Evolutionary conservation across 345 rosid genomes (phyloP), one percentile per base, ranked within the genome.

Genomic region (Kandelia obovata): DNA sequence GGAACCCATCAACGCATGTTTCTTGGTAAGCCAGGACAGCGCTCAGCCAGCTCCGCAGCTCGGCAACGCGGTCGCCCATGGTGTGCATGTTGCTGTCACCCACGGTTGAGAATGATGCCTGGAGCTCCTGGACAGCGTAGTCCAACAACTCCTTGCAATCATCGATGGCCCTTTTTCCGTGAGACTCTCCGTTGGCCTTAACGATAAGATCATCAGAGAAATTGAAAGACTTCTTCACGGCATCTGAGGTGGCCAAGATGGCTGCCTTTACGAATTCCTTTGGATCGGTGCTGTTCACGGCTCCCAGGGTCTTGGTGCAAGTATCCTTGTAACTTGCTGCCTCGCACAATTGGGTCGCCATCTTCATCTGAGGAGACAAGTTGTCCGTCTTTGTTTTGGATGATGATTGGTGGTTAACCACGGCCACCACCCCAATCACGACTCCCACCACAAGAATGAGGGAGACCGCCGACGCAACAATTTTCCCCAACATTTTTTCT

Each of bases 381-480:
- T 57, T 56, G 11, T 58, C 59, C 0, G 26, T 9, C 17, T 8
- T 55, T n/a, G 19, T 8, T 31, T 23, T 69, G 60, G 17, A 43
- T 43, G 16, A 13, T 13, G 49, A 43, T 11, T 56, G 59, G 59
- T 56, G 59, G 59, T 56, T 56, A 27, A 69, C 66, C 20, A 69
- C 32, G 10, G 73, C 66, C 5, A 69, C 65, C 15, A 69, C 66
- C 27, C 73, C 73, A 1, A 69, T 51, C 66, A 69, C 73, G 28
- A 69, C 73, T 11, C 66, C 73, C 2, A 69, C 73, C 16, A 69
- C 66, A 1, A 69, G 66, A 61, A 69, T 69, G n/a, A 69, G 60
- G 17, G 73, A 69, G 21, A 69, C 62, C 5, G 52, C 59, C 11
- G 73, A 69, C 2, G 35, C 66, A 49, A 61, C 73, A 49, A 61